Evolutionary conservation across 345 rosid species (phyloP).

Genomic region (Diplotaxis tenuifolia): DNA sequence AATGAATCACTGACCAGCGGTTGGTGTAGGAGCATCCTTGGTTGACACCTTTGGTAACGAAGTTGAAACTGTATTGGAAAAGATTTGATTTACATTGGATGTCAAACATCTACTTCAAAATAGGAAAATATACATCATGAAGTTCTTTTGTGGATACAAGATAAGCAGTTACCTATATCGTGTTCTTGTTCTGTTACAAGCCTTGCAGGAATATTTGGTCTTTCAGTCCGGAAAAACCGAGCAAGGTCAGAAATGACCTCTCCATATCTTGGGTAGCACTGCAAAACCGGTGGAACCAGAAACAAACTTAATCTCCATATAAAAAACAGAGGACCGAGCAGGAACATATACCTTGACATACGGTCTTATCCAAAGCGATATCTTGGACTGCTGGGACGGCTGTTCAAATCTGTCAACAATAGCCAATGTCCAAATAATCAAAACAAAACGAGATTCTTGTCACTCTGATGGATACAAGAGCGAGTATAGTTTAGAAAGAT

Average conservation of each 20-base stretch:
- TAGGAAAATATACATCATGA: neutral
- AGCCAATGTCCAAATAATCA: neutral
- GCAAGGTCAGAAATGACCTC: constrained; percentile 77
- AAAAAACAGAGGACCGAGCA: constrained; percentile 13
- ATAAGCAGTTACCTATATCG: constrained; percentile 44
- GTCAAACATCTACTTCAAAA: neutral
- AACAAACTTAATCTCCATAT: constrained; percentile 23
- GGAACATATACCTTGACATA: constrained; percentile 56
- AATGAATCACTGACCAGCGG: constrained; percentile 26
- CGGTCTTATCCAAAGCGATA: constrained; percentile 94
- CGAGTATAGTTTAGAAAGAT: neutral
- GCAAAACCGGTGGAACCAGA: constrained; percentile 38
- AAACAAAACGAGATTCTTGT: constrained; percentile 10
- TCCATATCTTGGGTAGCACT: constrained; percentile 82
- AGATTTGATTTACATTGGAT: too few relatives aligned
- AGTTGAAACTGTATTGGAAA: constrained; percentile 30
- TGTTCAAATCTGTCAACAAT: constrained; percentile 62
- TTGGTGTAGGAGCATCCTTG: constrained; percentile 18
- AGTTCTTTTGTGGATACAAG: constrained; percentile 6
- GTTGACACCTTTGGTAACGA: constrained; percentile 19
- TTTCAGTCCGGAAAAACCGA: constrained; percentile 77
- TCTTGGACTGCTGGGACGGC: constrained; percentile 66
- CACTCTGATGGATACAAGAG: neutral
- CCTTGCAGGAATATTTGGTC: constrained; percentile 35
- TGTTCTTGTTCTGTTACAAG: constrained; percentile 38